These are phyloP conservation scores for Verticillium tricorpus DNA, from an alignment of 2,329 filamentous ascomycete genomes.

Conservation along the genomic window DNA sequence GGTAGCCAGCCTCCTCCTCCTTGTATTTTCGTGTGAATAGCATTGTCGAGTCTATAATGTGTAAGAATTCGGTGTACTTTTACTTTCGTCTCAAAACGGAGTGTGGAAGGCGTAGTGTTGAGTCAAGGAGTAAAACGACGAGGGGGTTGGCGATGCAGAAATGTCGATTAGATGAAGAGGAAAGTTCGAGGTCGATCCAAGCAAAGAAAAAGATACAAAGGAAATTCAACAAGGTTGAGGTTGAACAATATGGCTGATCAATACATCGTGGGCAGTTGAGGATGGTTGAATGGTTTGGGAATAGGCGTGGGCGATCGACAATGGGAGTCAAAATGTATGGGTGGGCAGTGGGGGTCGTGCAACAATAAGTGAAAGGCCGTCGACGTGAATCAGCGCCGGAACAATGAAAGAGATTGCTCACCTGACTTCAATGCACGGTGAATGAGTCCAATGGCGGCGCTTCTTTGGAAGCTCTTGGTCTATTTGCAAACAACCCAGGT, in stretches of 20 bases:
- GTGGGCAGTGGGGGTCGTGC: slow-evolving; percentile 2
- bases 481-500: not conserved
- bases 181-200: not conserved
- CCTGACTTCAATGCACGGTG: slow-evolving; percentile 6
- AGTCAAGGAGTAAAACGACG: not conserved
- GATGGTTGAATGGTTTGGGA: not conserved
- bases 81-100: not conserved
- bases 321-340: not conserved
- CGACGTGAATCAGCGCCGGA: not conserved
- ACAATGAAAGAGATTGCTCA: slow-evolving; percentile 9
- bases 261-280: slow-evolving; percentile 9
- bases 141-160: slow-evolving; percentile 6
- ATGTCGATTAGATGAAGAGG: not conserved
- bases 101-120: not conserved
- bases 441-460: slow-evolving; percentile 1
- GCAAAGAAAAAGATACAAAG: slow-evolving; percentile 10
- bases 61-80: slow-evolving; percentile 7
- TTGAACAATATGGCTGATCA: slow-evolving; percentile 11
- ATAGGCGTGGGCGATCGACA: not conserved
- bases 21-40: slow-evolving; percentile 28
- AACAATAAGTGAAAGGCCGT: slow-evolving; percentile 11
- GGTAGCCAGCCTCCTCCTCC: slow-evolving; percentile 23
- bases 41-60: slow-evolving; percentile 28
- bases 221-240: slow-evolving; percentile 12
- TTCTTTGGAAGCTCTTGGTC: not conserved